phyloP scores from a whole-genome alignment of 1,284 basidiomycete species.

The Cutaneotrichosporon sp. region DNA sequence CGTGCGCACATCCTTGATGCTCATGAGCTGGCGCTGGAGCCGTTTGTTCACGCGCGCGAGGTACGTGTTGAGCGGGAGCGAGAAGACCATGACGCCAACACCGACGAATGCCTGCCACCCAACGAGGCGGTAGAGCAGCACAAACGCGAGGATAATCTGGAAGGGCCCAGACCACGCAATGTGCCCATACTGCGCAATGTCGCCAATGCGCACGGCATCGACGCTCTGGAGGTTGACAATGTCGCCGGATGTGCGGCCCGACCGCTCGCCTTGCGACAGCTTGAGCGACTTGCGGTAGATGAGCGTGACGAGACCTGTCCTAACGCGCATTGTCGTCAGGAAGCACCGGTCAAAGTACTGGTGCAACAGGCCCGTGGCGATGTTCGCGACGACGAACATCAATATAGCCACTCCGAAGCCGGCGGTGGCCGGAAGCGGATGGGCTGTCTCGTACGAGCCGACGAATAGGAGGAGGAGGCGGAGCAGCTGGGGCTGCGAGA shows the following conservation, averaged over 20 bases:
- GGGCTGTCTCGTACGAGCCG: conserved; percentile 60
- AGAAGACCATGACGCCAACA: conserved; percentile 84
- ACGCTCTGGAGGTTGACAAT: conserved; percentile 94
- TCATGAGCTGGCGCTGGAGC: conserved; percentile 87
- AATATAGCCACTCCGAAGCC: conserved; percentile 72
- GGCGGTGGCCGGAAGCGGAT: conserved; percentile 50
- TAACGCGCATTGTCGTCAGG: conserved; percentile 73
- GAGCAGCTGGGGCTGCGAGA: conserved; percentile 86
- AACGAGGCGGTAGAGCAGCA: conserved; percentile 81
- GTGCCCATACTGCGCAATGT: conserved; percentile 73
- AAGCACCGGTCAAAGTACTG: conserved; percentile 65
- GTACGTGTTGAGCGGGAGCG: conserved; percentile 71
- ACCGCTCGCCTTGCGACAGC: conserved; percentile 78
- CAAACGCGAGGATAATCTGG: conserved; percentile 78
- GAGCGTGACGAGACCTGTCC: conserved; percentile 77
- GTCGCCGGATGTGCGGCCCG: conserved; percentile 74
- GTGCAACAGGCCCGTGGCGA: conserved; percentile 80
- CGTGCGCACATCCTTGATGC: conserved; percentile 65
- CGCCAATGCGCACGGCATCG: conserved; percentile 74
- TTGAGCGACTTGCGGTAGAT: conserved; percentile 85
- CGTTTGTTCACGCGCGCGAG: conserved; percentile 74
- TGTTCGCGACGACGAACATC: conserved; percentile 76
- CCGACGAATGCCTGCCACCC: conserved; percentile 92
- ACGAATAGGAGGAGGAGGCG: conserved; percentile 79
- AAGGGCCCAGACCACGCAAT: conserved; percentile 57